Evolutionary conservation across 306 rosid species (phyloP), one percentile per base, ranked within the genome.

Genomic region (Cucumis melo): DNA sequence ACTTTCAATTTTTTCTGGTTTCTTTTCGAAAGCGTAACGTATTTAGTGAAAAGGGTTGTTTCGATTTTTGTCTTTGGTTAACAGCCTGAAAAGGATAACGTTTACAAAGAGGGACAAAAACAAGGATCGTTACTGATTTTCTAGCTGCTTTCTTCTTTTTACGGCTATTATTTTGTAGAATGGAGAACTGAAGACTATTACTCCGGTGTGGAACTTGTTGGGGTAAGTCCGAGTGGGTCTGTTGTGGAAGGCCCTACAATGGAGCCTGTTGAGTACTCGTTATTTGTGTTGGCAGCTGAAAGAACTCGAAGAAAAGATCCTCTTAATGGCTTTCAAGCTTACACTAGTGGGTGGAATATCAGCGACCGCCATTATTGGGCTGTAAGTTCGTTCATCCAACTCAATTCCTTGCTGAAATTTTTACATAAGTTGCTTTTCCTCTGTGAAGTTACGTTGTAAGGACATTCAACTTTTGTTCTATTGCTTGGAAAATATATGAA

Each of bases 281-380:
- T 82, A 24, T 32, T 84, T 56, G 81, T 81, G 58, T 77, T 87
- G 78, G 88, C 90, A 61, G 81, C 83, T 44, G 71, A 81, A 81
- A 79, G 85, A 58, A 87, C 90, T 23, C 86, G 36, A 14, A 75
- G 90, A 57, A 84, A 84, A 82, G 90, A 87, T 41, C 88, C 88
- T 60, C 86, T 87, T 15, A 53, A 75, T 67, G 86, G 82, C n/a
- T 87, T 84, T 78, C 73, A 84, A 73, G 63, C 16, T 65, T 87
- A 87, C 82, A 73, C 82, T 19, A 64, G 75, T 24, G 90, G 90
- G 9, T 87, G 90, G 88, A 87, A 87, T 79, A 80, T 87, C 66
- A 82, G 85, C 56, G 86, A 87, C 23, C 90, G 78, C 80, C 90
- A 87, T 83, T 87, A 87, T 77, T 87, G 90, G 90, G 86, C 90